A percentile compares a stretch with the other conserved stretches of the same genome.
phyloP scores from a whole-genome alignment of 2,329 filamentous ascomycete genomes.

The Aspergillus candidus region DNA sequence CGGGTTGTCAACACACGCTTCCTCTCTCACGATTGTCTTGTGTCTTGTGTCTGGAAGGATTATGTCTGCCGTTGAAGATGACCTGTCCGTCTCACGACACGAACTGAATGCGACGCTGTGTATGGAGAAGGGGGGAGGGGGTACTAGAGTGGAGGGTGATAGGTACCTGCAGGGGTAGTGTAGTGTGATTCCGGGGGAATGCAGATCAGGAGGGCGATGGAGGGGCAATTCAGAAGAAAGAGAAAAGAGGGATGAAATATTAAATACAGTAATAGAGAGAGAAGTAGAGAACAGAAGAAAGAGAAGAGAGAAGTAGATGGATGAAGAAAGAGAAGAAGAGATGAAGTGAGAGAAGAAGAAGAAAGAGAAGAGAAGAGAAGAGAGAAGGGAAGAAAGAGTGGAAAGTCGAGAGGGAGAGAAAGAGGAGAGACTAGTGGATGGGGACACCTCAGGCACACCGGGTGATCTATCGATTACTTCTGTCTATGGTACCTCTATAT shows the following conservation, averaged over 20 bases:
- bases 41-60: too few species aligned
- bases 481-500: too few species aligned
- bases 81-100: too few species aligned
- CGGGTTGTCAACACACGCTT: too few species aligned
- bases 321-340: constrained; percentile 9
- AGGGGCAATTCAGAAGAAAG: constrained; percentile 1
- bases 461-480: too few species aligned
- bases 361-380: constrained; percentile 2
- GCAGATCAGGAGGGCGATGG: constrained; percentile 1
- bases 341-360: constrained; percentile 8
- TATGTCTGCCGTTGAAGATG: too few species aligned
- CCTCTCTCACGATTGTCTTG: too few species aligned
- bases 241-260: background rate
- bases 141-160: background rate
- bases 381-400: constrained; percentile 2
- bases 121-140: too few species aligned
- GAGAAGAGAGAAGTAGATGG: constrained; percentile 4
- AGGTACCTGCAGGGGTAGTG: constrained; percentile 1
- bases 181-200: background rate
- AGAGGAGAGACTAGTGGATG: background rate
- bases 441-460: background rate
- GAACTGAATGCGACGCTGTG: too few species aligned
- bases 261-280: too few species aligned
- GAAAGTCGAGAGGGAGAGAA: constrained; percentile 5
- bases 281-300: constrained; percentile 1